Base-by-base conservation (phyloP, 1,139 yeast species). In the Taphrina pruni region DNA sequence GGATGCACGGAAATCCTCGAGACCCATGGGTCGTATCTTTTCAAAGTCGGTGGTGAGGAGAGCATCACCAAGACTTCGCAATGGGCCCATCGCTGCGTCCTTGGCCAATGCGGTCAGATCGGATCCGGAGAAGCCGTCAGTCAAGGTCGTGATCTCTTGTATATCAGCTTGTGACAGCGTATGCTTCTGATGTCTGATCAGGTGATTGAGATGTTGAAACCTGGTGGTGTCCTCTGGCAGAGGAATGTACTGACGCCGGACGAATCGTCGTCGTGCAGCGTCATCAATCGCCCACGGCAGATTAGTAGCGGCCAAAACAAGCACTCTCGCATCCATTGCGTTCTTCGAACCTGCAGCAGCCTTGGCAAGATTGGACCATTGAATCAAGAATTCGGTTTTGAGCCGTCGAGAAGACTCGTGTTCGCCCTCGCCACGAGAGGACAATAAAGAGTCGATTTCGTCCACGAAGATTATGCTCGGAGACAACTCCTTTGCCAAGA, bases 211-310 rank as follows among this genome's bases (percentile, higher is more conserved):
- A 76, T 94, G 99, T 11, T 87, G 86, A 69, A 82, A 79, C 71
- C 99, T 81, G 0, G 98, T 92, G 73, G 88, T 92, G 11, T 83
- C 84, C 77, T 94, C 99, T 0, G 99, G 99, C 69, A 94, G 81
- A 1, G 99, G 99, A 69, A 94, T 94, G 78, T 94, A 93, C 77
- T 92, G 97, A 69, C 98, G 82, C 73, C 97, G 84, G 6, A 74
- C 76, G 80, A 94, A 94, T 74, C 99, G 84, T 77, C 99, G 85
- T 75, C 99, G 82, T 0, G 99, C 99, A 1, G 99, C 99, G 77
- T 95, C 99, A 79, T 94, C 99, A 72, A 94, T 93, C 2, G 92
- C 89, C 99, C 99, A 94, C 0, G 99, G 99, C 73, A 94, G 79
- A 77, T 94, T 94, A 0, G 99, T 94, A 0, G 99, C 99, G 0